Conservation (phyloP, 768 basidiomycete species). For the Termitomyces sp. region DNA sequence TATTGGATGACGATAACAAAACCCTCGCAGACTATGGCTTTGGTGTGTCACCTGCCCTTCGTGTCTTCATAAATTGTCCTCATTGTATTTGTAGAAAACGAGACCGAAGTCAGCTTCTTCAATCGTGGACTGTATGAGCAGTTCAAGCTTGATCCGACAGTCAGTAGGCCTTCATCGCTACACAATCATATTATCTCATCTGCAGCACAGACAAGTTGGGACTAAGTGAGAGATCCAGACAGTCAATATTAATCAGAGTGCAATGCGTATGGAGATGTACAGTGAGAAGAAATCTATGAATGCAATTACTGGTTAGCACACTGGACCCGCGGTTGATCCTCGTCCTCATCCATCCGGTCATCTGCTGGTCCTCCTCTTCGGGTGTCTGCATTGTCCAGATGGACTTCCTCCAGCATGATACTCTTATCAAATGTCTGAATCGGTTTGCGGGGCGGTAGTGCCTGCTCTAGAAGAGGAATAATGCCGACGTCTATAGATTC, state of each 20-base stretch:
- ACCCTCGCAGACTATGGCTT: conserved; percentile 70
- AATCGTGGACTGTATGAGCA: conserved; percentile 68
- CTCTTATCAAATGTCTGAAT: conserved; percentile 67
- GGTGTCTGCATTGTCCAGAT: conserved; percentile 75
- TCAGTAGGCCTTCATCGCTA: conserved; percentile 22
- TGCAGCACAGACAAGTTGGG: conserved; percentile 41
- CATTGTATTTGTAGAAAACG: conserved; percentile 65
- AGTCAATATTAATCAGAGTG: conserved; percentile 31
- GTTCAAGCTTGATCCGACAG: conserved; percentile 84
- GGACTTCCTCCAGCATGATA: conserved; percentile 77
- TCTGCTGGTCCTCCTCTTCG: conserved; percentile 53
- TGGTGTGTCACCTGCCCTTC: conserved; percentile 43
- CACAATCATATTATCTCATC: background rate
- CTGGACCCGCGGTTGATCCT: conserved; percentile 90
- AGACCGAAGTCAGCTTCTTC: conserved; percentile 94
- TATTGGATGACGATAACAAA: conserved; percentile 64
- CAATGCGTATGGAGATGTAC: conserved; percentile 34
- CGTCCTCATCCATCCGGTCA: conserved; percentile 92
- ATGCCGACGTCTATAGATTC: conserved; percentile 65
- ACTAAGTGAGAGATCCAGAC: conserved; percentile 23
- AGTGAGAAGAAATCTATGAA: conserved; percentile 26
- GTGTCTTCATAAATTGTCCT: background rate
- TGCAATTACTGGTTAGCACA: conserved; percentile 80
- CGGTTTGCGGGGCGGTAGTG: conserved; percentile 75
- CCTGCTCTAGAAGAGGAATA: conserved; percentile 76